phyloP scores from a whole-genome alignment of 2,329 filamentous ascomycete species.

The Chalara sp. region DNA sequence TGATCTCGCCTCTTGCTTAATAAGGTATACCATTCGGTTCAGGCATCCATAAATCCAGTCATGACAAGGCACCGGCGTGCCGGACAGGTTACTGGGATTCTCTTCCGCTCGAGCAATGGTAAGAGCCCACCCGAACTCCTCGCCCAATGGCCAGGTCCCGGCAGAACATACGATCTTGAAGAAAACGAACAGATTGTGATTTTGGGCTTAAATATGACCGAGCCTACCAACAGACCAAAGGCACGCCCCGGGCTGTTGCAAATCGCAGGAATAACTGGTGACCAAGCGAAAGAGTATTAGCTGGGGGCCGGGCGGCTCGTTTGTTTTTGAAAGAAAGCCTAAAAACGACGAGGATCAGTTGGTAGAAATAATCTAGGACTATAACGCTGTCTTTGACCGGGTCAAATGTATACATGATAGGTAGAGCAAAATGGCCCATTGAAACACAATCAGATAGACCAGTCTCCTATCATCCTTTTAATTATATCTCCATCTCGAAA shows the following conservation, averaged over 20 bases:
- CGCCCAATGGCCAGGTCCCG: slow-evolving; percentile 9
- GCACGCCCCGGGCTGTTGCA: background rate
- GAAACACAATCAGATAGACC: too few species aligned
- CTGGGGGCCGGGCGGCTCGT: too few species aligned
- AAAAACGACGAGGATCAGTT: too few species aligned
- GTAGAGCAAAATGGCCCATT: too few species aligned
- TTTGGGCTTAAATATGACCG: slow-evolving; percentile 1
- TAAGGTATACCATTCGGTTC: background rate
- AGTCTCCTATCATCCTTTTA: too few species aligned
- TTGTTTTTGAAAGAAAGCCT: too few species aligned
- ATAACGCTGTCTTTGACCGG: too few species aligned
- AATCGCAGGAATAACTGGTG: slow-evolving; percentile 4
- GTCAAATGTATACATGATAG: too few species aligned
- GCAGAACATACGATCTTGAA: slow-evolving; percentile 4
- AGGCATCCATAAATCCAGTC: slow-evolving; percentile 5
- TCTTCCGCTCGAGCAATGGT: slow-evolving; percentile 5
- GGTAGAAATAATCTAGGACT: too few species aligned
- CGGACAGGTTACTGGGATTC: slow-evolving; percentile 6
- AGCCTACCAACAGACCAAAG: background rate
- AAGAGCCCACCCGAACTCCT: slow-evolving; percentile 5
- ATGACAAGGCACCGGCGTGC: slow-evolving; percentile 4
- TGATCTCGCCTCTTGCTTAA: too few species aligned
- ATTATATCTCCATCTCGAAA: too few species aligned
- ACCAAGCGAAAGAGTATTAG: background rate
- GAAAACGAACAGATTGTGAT: slow-evolving; percentile 7